Evolutionary conservation across 768 basidiomycete species (phyloP), one percentile per base, ranked within the genome.

Genomic region (Boletus insuetus): DNA sequence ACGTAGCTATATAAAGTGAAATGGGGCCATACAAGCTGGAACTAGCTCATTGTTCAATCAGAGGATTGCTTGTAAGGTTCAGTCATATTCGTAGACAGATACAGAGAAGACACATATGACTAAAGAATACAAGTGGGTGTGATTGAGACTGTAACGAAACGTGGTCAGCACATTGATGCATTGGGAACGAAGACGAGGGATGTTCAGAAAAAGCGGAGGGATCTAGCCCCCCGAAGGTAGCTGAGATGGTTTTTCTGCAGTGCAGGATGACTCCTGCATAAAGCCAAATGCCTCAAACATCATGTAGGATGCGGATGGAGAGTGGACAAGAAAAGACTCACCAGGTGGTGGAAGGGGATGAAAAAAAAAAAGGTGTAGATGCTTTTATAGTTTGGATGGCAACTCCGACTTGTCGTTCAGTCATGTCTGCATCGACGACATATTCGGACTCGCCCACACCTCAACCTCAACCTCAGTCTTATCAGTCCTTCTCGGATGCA

Each of bases 251-350:
- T 83, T 66, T 86, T 91, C 88, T 87, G 85, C 89, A 90, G 71
- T 77, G 86, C 84, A 82, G 81, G 82, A 73, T 64, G 24, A 20
- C 58, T 58, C 78, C 81, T 75, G 82, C 87, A 62, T 90, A 89
- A 89, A 89, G 88, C 88, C 87, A 90, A 89, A 89, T 90, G 88
- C 88, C 88, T 90, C 88, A 89, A 88, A 85, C 87, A 90, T 90
- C 88, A 86, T 83, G 59, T 51, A 48, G 10, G 29, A 55, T n/a
- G 34, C 0, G 22, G 82, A 82, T 80, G 55, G 22, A 50, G 3
- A 14, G 37, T 40, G 32, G 9, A 56, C 80, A 32, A 16, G 13
- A 12, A 29, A 7, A 42, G 42, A 56, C 55, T 69, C 58, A 78
- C 72, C 55, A 46, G 45, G 34, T 29, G 51, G 56, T 42, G 51